phyloP scores from a whole-genome alignment of 73 alveolate species.

The Paramecium tetraurelia region DNA sequence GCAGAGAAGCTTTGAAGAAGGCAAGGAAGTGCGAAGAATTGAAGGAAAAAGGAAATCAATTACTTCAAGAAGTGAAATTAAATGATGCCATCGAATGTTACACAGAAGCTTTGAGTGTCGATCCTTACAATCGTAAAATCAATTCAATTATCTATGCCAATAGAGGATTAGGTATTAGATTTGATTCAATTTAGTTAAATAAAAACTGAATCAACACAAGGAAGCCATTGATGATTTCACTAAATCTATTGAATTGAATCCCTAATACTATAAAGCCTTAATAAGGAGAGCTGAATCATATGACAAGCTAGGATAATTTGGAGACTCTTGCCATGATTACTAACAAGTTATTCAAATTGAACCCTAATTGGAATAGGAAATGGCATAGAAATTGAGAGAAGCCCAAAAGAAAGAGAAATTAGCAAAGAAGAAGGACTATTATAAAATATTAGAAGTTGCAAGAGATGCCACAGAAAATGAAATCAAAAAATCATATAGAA shows the following conservation, averaged over 20 bases:
- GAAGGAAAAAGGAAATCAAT: constrained; percentile 83
- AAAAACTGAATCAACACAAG: constrained; percentile 73
- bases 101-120: constrained; percentile 85
- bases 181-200: constrained; percentile 45
- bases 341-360: constrained; percentile 85
- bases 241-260: constrained; percentile 83
- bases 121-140: constrained; percentile 82
- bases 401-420: constrained; percentile 82
- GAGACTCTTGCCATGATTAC: constrained; percentile 91
- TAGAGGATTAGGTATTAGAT: constrained; percentile 71
- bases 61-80: constrained; percentile 72
- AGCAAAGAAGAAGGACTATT: constrained; percentile 94
- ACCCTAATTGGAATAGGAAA: constrained; percentile 69
- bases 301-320: constrained; percentile 80
- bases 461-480: constrained; percentile 86
- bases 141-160: constrained; percentile 86
- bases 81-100: constrained; percentile 90
- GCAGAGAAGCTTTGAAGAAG: constrained; percentile 71
- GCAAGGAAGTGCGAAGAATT: constrained; percentile 74
- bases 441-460: constrained; percentile 87
- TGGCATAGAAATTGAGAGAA: constrained; percentile 76
- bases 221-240: constrained; percentile 89
- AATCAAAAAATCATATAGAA: constrained; percentile 93
- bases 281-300: constrained; percentile 89
- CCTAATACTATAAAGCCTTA: constrained; percentile 89